Evolutionary conservation across 805 yeast genomes (phyloP).

Genomic region (Myxozyma neglecta): DNA sequence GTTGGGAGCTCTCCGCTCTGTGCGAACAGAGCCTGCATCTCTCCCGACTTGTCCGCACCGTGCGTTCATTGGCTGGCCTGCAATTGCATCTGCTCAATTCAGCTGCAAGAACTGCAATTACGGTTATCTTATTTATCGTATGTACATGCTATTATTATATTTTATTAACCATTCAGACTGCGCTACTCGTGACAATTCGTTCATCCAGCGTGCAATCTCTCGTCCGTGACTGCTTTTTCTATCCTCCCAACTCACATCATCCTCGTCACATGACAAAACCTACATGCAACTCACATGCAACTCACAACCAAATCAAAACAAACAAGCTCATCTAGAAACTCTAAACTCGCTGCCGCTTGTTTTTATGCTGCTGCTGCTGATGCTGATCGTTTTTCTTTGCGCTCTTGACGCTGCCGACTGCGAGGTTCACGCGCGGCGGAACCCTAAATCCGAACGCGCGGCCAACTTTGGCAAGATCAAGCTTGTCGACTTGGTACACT

Average conservation of each 20-base stretch:
- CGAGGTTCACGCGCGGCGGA: constrained; percentile 95
- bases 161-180: not conserved
- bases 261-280: constrained; percentile 1
- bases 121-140: not conserved
- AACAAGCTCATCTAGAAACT: not conserved
- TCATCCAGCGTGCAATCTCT: not conserved
- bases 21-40: not conserved
- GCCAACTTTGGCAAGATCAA: constrained; percentile 92
- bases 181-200: not conserved
- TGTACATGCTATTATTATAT: not conserved
- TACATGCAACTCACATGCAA: not conserved
- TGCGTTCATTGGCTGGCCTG: not conserved
- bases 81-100: too few relatives aligned
- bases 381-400: not conserved
- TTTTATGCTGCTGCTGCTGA: not conserved
- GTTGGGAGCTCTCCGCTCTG: not conserved
- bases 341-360: not conserved
- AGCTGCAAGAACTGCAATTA: not conserved
- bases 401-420: constrained; percentile 53
- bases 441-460: constrained; percentile 86
- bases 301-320: not conserved
- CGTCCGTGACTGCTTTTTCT: constrained; percentile 22
- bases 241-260: constrained; percentile 5
- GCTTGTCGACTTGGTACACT: constrained; percentile 92
- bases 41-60: not conserved